Conservation (phyloP, 441 rosid species). For the Rhodomyrtus psidioides region DNA sequence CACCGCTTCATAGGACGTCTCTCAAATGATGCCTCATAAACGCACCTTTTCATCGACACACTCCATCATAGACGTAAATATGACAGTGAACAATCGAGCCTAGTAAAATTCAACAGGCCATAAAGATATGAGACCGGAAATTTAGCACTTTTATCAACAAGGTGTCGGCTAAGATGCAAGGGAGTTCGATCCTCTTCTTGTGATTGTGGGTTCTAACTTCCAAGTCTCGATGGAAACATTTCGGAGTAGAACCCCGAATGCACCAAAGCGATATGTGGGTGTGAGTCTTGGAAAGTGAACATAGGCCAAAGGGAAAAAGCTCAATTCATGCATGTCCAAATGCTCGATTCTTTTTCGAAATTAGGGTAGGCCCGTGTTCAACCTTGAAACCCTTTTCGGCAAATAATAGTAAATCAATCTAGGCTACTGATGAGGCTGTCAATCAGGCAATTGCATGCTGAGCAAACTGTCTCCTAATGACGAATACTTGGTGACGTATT, state of each 20-base stretch:
- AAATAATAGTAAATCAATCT: background rate
- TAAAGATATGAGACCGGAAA: background rate
- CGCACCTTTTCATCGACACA: too few relatives aligned
- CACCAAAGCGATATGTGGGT: accelerated
- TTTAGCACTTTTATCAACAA: too few relatives aligned
- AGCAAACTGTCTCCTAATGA: background rate
- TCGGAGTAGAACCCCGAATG: background rate
- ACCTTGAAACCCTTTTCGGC: too few relatives aligned
- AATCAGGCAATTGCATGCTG: background rate
- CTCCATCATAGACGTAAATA: too few relatives aligned
- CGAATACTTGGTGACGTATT: background rate
- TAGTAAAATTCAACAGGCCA: background rate
- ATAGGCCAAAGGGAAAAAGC: too few relatives aligned
- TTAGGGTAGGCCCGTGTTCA: background rate
- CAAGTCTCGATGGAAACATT: background rate
- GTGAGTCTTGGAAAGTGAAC: background rate
- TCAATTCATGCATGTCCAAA: background rate
- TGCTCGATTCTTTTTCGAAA: background rate
- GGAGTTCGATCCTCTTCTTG: too few relatives aligned
- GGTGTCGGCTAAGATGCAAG: too few relatives aligned
- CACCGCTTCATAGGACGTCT: too few relatives aligned
- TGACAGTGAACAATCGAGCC: background rate
- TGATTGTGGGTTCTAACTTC: background rate
- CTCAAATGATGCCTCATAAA: too few relatives aligned
- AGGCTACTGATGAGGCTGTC: background rate